These are phyloP conservation scores for Paspalum notatum DNA, from an alignment of 176 grass and related monocot genomes.

Conservation along the genomic window DNA sequence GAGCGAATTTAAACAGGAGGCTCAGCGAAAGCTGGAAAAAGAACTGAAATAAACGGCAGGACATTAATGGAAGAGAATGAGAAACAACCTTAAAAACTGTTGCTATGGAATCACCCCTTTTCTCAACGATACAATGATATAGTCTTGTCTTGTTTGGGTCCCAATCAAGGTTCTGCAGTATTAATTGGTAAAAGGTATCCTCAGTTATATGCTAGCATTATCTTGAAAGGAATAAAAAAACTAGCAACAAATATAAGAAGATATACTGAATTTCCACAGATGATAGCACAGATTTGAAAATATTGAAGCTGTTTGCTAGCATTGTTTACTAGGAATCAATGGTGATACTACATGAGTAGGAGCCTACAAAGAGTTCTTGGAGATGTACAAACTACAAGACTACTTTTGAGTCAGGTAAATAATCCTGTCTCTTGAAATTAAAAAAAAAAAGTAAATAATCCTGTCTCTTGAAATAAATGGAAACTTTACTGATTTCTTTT, in stretches of 20 bases:
- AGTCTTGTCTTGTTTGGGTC: conserved; percentile 50
- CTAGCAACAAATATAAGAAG: background rate
- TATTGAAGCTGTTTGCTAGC: background rate
- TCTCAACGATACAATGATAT: conserved; percentile 71
- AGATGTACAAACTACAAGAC: background rate
- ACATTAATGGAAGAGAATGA: background rate
- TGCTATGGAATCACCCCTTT: conserved; percentile 28
- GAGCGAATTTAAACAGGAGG: too few species aligned
- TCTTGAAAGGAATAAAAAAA: background rate
- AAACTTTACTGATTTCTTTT: background rate
- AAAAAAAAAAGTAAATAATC: background rate
- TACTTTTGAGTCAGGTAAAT: background rate
- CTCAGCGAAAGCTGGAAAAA: too few species aligned
- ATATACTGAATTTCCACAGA: background rate
- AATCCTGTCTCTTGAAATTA: background rate
- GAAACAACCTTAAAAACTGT: conserved; percentile 58
- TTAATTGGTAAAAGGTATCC: conserved; percentile 18
- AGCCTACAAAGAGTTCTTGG: background rate
- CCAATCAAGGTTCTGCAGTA: conserved; percentile 65
- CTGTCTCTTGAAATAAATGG: background rate
- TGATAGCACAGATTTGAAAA: background rate
- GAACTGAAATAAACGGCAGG: background rate
- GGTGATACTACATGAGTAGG: background rate
- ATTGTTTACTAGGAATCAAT: conserved; percentile 6
- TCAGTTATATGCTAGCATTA: conserved; percentile 16